Percentiles rank a stretch among this genome's conserved stretches.
Evolutionary conservation across 257 asterid genomes (phyloP).

Genomic region (Solanum okadae): DNA sequence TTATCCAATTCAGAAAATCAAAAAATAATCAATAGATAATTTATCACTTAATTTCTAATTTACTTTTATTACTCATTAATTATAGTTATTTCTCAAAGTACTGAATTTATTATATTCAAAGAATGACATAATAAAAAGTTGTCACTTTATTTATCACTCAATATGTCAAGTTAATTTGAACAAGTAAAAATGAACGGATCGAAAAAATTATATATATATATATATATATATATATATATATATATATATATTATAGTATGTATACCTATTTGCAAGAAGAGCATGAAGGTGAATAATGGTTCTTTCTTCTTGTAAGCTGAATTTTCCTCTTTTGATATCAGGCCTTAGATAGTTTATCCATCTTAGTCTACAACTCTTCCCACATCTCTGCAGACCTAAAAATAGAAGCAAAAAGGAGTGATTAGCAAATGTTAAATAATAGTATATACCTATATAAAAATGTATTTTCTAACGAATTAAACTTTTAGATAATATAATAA

Average conservation of each 20-base stretch:
- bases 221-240: too few relatives aligned
- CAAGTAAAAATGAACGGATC: too few relatives aligned
- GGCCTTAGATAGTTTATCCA: conserved; percentile 23
- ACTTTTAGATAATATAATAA: not conserved
- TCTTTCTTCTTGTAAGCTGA: conserved; percentile 17
- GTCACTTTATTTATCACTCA: too few relatives aligned
- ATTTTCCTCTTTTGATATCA: conserved; percentile 17
- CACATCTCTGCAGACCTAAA: conserved; percentile 16
- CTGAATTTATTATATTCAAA: too few relatives aligned
- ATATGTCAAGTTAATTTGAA: too few relatives aligned
- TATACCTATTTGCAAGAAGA: conserved; percentile 25
- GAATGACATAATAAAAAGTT: too few relatives aligned
- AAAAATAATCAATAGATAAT: too few relatives aligned
- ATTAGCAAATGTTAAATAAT: not conserved
- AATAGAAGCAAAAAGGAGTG: not conserved
- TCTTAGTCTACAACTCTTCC: conserved; percentile 20
- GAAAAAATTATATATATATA: too few relatives aligned
- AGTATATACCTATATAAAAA: not conserved
- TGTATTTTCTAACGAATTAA: not conserved
- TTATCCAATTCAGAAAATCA: not conserved
- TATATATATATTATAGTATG: not conserved
- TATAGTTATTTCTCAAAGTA: not conserved
- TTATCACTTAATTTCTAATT: not conserved
- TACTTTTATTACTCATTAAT: not conserved
- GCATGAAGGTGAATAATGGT: conserved; percentile 28